Evolutionary conservation across 2,329 filamentous ascomycete genomes (phyloP), one percentile per base, ranked within the genome.

Genomic region (Ascochyta koolunga): DNA sequence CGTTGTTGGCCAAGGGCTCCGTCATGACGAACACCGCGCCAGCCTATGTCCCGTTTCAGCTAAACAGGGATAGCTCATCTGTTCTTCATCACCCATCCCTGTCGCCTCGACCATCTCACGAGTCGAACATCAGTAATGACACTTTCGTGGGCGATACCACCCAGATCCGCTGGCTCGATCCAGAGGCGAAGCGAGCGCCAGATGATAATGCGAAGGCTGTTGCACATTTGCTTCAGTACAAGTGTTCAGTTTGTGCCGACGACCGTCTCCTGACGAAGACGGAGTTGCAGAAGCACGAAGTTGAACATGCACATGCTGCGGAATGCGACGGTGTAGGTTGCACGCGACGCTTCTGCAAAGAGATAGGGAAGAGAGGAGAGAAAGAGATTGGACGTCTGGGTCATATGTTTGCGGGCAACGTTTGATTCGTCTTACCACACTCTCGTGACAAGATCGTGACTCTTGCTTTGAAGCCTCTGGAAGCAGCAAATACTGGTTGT

Each of bases 71-170:
- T 25, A 47, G 25, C 29, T 18, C 44, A 1, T 31, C 50, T 15
- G 42, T 40, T 0, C 15, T 27, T 4, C 24, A 1, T 2, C 33
- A 15, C 10, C 18, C 35, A 5, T 24, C 33, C 11, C 11, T 24
- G 10, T 8, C 22, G 2, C 11, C 44, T 2, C 31, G 16, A 3
- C 27, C 24, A 10, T 19, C 48, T 13, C 24, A 36, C 2, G 16
- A 31, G 36, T 24, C 43, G 27, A 6, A 42, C 2, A 21, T 29
- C 3, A 36, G 33, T 18, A 50, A 57, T 2, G 65, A 65, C 13
- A 65, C 59, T 33, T 60, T 66, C 29, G 31, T 70, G 1, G 58
- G 64, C 16, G 46, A 57, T 4, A 72, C 68, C 2, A 72, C 69
- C 1, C 55, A 64, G 3, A 54, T 73, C 5, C 59, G 67, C 16